Base-by-base conservation (phyloP, 2,329 filamentous ascomycete species). In the Xylariaceae sp. region DNA sequence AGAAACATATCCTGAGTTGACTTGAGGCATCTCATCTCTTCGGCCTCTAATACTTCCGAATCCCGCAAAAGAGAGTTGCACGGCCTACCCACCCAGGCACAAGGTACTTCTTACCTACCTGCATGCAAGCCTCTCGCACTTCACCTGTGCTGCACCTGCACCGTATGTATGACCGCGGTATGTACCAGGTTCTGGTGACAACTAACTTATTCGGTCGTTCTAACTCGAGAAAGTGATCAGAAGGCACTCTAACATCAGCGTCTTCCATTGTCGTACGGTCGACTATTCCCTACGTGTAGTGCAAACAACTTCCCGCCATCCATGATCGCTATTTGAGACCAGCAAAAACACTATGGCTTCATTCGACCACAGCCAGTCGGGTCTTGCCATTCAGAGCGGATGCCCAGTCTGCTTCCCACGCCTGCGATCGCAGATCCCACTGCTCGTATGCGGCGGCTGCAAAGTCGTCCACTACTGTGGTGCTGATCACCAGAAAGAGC, bases 381-480 rank as follows among this genome's bases (percentile, higher is more conserved):
- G 42, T 34, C 42, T 55, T 42, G 53, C 46, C 39, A 1, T 19
- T 18, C 9, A 19, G 49, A 53, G 53, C 33, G 53, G 53, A 16
- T 55, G 53, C 34, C 53, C 53, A 41, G 22, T 47, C 46, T 55
- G 53, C 36, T 55, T 49, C 40, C 49, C 42, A 47, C 36, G 46
- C 0, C 39, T 41, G 14, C 45, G 12, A 47, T 19, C 50, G 18
- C 50, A 50, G 22, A 45, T 43, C 36, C 45, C 34, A 42, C 50
- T 63, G 40, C 55, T 58, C 17, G 50, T 50, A 36, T 66, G 66
- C 47, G 39, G 54, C 17, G 57, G 56, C 49, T 66, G 64, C 49
- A 56, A 50, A 41, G 61, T 61, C 14, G 60, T 63, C 53, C 54
- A 49, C 45, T 69, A 67, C 51, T 68, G 64, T 55, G 42, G 57